Conservation (phyloP, 768 basidiomycete species). For the Kwoniella sp. region DNA sequence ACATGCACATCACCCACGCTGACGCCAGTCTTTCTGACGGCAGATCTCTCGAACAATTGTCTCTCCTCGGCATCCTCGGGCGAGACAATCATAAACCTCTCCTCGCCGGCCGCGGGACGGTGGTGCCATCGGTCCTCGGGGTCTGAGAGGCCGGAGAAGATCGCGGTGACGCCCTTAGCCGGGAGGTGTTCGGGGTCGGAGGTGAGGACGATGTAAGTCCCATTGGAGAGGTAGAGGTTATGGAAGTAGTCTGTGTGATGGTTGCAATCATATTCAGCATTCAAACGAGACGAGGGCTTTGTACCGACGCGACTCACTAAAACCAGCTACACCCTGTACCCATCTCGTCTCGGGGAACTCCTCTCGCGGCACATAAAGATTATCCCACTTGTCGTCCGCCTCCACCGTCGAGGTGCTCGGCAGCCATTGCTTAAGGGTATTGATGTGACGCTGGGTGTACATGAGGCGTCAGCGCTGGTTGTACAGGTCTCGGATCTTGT, state of each 20-base stretch:
- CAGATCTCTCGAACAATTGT: conserved; percentile 17
- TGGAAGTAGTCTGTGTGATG: conserved; percentile 20
- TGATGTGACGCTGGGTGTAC: not conserved
- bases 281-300: not conserved
- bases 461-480: not conserved
- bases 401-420: not conserved
- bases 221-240: conserved; percentile 30
- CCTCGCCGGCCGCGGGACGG: conserved; percentile 17
- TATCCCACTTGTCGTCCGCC: conserved; percentile 12
- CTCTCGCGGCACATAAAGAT: conserved; percentile 12
- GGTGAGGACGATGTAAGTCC: conserved; percentile 25
- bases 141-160: conserved; percentile 12
- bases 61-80: conserved; percentile 22
- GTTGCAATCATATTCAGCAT: not conserved
- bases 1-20: conserved; percentile 10
- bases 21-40: conserved; percentile 20
- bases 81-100: conserved; percentile 22
- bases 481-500: not conserved
- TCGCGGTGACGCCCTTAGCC: conserved; percentile 4
- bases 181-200: conserved; percentile 16
- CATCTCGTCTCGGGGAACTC: conserved; percentile 22
- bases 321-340: conserved; percentile 23
- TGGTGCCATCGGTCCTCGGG: conserved; percentile 10
- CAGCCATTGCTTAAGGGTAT: not conserved
- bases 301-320: conserved; percentile 18